These are phyloP conservation scores for Cucumis melo DNA, from an alignment of 306 rosid species.

Conservation along the genomic window DNA sequence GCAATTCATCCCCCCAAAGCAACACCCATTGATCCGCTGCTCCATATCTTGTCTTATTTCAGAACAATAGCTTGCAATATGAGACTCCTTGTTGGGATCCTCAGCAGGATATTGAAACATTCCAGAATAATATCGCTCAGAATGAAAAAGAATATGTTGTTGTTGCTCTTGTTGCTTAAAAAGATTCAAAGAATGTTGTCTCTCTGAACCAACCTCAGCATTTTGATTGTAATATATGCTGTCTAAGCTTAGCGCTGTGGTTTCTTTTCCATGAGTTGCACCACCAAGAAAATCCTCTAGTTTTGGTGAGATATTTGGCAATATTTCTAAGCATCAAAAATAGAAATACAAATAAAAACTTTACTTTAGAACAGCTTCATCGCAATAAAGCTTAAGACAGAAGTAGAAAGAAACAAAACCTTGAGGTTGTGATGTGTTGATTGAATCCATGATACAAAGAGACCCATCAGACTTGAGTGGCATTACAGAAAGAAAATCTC, in stretches of 20 bases:
- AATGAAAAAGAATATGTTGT: constrained; percentile 18
- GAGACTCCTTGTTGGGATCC: constrained; percentile 32
- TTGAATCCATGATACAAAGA: constrained; percentile 84
- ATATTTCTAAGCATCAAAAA: constrained; percentile 25
- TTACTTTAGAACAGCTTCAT: neutral
- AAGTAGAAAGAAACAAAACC: constrained; percentile 18
- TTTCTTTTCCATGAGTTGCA: constrained; percentile 53
- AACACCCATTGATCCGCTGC: constrained; percentile 28
- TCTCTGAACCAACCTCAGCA: constrained; percentile 21
- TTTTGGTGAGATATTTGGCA: constrained; percentile 67
- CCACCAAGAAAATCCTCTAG: constrained; percentile 85
- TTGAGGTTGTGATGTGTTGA: constrained; percentile 56
- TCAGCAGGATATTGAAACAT: constrained; percentile 34
- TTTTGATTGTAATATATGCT: constrained; percentile 48
- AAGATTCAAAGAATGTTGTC: constrained; percentile 28
- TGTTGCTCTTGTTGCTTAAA: constrained; percentile 26
- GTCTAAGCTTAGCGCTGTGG: constrained; percentile 66
- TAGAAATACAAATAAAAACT: neutral
- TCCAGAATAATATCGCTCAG: constrained; percentile 41
- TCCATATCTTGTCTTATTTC: constrained; percentile 27
- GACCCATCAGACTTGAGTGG: constrained; percentile 92
- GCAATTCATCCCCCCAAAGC: constrained; percentile 25
- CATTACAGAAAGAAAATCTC: constrained; percentile 53
- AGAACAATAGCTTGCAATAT: constrained; percentile 16
- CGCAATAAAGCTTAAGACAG: neutral